Evolutionary conservation across 805 yeast species (phyloP).

Genomic region (Ogataea naganishii): DNA sequence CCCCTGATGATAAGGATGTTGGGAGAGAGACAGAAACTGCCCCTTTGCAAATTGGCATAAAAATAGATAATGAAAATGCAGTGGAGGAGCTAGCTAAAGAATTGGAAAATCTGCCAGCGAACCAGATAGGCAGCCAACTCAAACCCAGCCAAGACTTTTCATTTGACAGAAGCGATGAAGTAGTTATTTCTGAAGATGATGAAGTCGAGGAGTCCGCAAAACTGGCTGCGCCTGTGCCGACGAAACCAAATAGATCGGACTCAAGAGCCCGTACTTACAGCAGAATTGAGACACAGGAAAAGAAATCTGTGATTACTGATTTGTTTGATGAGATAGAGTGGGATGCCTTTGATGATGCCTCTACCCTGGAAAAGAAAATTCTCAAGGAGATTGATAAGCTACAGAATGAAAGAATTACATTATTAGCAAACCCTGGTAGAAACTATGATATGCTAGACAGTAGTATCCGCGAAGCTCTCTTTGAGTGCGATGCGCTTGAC

Average conservation of each 20-base stretch:
- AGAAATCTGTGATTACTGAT: conserved; percentile 41
- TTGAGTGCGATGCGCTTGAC: conserved; percentile 47
- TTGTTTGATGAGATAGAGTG: conserved; percentile 73
- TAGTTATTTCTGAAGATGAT: conserved; percentile 7
- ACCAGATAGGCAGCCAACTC: too few species aligned
- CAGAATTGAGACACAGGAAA: conserved; percentile 13
- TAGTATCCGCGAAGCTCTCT: conserved; percentile 33
- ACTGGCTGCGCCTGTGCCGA: conserved; percentile 6
- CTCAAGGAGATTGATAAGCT: conserved; percentile 49
- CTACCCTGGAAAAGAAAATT: conserved; percentile 47
- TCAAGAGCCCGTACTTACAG: conserved; percentile 23
- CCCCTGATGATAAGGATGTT: conserved; percentile 6
- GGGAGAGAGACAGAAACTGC: conserved; percentile 15
- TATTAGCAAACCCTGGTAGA: conserved; percentile 41
- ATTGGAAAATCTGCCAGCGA: conserved; percentile 4
- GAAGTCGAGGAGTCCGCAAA: conserved; percentile 1
- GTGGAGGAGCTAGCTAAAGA: conserved; percentile 5
- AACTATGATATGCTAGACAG: conserved; percentile 31
- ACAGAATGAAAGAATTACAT: conserved; percentile 54
- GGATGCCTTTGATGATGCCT: conserved; percentile 60
- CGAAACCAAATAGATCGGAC: conserved; percentile 21
- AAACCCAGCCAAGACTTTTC: too few species aligned
- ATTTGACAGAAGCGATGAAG: conserved; percentile 24
- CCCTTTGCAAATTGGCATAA: conserved; percentile 9
- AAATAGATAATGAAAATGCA: too few species aligned